These are phyloP conservation scores for Vicia faba DNA, from an alignment of 306 rosid genomes.

Conservation along the genomic window DNA sequence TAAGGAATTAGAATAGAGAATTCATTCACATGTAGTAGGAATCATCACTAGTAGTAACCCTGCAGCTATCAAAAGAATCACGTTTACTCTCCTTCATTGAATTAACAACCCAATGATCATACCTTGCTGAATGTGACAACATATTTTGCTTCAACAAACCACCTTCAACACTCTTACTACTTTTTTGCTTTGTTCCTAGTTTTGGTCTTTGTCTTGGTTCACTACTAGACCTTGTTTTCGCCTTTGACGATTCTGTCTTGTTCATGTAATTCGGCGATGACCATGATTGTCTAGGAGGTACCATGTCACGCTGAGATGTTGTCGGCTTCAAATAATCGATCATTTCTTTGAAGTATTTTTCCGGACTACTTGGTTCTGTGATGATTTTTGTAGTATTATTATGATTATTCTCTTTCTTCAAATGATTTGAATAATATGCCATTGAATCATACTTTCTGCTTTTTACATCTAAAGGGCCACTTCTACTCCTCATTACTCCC, in stretches of 20 bases:
- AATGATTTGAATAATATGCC: constrained; percentile 42
- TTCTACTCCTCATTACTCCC: constrained; percentile 49
- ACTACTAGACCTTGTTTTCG: constrained; percentile 76
- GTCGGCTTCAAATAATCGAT: constrained; percentile 40
- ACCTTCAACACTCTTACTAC: constrained; percentile 47
- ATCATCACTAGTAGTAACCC: constrained; percentile 27
- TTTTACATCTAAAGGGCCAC: constrained; percentile 53
- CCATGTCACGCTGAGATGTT: constrained; percentile 38
- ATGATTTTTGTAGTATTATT: constrained; percentile 13
- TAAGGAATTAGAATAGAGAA: neutral
- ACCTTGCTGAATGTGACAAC: constrained; percentile 42
- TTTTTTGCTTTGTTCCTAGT: constrained; percentile 39
- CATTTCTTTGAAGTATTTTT: constrained; percentile 22
- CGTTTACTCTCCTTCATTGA: constrained; percentile 43
- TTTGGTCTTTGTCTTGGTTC: constrained; percentile 84
- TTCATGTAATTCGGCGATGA: constrained; percentile 69
- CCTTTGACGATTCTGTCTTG: constrained; percentile 74
- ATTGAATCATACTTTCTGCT: constrained; percentile 42
- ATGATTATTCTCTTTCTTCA: constrained; percentile 20
- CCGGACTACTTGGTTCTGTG: constrained; percentile 51
- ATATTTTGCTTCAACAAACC: constrained; percentile 37
- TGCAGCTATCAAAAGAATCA: constrained; percentile 38
- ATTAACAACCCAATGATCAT: constrained; percentile 56
- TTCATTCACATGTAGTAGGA: constrained; percentile 13
- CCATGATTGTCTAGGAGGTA: constrained; percentile 41